Conservation (phyloP, 2,329 filamentous ascomycete species). For the Fusarium gaditjirri region DNA sequence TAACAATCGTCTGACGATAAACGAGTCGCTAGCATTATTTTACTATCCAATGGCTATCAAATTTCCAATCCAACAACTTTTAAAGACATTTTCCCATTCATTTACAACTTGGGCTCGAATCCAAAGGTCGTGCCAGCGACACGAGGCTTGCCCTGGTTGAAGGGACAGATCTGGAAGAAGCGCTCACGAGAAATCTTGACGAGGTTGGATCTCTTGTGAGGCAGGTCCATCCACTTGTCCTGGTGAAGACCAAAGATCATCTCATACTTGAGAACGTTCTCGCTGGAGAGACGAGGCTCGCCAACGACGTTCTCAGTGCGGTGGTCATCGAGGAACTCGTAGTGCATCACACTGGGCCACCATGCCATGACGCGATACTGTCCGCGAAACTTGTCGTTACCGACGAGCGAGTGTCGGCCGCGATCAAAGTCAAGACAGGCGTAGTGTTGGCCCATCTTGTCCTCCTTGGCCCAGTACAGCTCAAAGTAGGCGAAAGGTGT, state of each 20-base stretch:
- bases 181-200: conserved; percentile 72
- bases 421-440: conserved; percentile 65
- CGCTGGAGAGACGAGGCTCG: conserved; percentile 77
- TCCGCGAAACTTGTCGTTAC: conserved; percentile 68
- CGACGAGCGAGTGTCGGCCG: conserved; percentile 67
- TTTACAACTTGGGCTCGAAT: conserved; percentile 58
- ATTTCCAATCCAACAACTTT: not conserved
- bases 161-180: conserved; percentile 75
- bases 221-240: conserved; percentile 77
- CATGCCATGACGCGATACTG: conserved; percentile 69
- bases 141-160: conserved; percentile 64
- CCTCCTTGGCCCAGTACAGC: conserved; percentile 65
- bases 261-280: conserved; percentile 77
- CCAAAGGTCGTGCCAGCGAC: conserved; percentile 64
- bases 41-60: not conserved
- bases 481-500: conserved; percentile 79
- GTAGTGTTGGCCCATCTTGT: conserved; percentile 67
- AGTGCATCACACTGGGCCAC: conserved; percentile 71
- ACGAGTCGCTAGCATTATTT: conserved; percentile 17
- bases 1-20: conserved; percentile 3
- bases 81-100: not conserved
- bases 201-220: conserved; percentile 76
- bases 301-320: conserved; percentile 68
- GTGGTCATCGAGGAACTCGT: conserved; percentile 69
- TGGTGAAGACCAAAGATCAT: conserved; percentile 77